A percentile compares a stretch with the other conserved stretches of the same genome.
Evolutionary conservation across 148 eudicot species (phyloP).

Genomic region (Chenopodium album): DNA sequence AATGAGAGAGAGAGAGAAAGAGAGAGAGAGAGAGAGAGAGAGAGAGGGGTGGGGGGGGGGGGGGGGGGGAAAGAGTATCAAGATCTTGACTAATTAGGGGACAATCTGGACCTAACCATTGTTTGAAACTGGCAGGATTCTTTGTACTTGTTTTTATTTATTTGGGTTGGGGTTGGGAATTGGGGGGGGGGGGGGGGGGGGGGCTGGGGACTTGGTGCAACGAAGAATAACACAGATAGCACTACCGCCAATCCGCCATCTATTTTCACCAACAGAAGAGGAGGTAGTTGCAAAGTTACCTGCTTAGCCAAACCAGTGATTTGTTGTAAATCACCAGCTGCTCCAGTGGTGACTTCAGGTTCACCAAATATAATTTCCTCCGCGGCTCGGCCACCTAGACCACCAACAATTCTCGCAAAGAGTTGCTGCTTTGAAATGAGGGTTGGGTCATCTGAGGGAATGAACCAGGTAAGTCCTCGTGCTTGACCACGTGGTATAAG

Average conservation of each 20-base stretch:
- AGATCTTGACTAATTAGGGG: too few species aligned
- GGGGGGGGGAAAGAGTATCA: too few species aligned
- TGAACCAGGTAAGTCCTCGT: conserved; percentile 97
- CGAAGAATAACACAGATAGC: not conserved
- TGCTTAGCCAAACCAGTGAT: conserved; percentile 96
- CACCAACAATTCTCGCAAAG: conserved; percentile 98
- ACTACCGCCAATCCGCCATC: not conserved
- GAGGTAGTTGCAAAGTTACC: conserved; percentile 36
- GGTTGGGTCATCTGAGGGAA: conserved; percentile 96
- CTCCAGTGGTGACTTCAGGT: conserved; percentile 97
- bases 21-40: too few species aligned
- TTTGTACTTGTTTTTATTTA: too few species aligned
- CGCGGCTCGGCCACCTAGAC: conserved; percentile 98
- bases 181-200: too few species aligned
- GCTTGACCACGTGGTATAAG: conserved; percentile 99
- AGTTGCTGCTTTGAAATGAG: conserved; percentile 94
- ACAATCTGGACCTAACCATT: too few species aligned
- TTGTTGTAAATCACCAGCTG: conserved; percentile 95
- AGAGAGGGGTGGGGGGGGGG: too few species aligned
- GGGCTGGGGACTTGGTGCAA: too few species aligned
- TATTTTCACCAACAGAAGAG: not conserved
- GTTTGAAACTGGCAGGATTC: too few species aligned
- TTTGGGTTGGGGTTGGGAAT: too few species aligned
- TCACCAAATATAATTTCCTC: conserved; percentile 96
- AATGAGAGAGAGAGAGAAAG: too few species aligned